Evolutionary conservation across 805 yeast genomes (phyloP).

Genomic region (Lipomyces anomalus): DNA sequence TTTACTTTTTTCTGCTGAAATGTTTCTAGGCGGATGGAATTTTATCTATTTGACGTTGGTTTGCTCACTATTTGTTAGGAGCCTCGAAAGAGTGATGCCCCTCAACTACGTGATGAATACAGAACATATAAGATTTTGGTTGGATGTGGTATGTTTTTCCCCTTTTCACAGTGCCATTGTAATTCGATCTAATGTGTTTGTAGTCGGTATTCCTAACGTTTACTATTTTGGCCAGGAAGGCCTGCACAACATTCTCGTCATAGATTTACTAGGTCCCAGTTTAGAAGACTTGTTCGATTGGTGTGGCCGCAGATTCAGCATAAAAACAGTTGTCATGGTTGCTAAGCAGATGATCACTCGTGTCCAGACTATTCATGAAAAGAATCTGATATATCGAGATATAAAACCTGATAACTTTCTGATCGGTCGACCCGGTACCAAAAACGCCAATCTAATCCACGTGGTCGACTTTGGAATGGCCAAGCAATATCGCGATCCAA

Average conservation of each 20-base stretch:
- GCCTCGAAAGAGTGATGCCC: slow-evolving; percentile 95
- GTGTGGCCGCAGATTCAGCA: slow-evolving; percentile 87
- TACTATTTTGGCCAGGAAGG: slow-evolving; percentile 99
- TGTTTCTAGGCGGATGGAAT: neutral
- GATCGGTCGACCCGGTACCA: slow-evolving; percentile 81
- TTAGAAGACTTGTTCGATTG: slow-evolving; percentile 95
- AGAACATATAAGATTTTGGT: slow-evolving; percentile 85
- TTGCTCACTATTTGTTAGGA: slow-evolving; percentile 32
- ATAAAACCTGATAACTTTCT: slow-evolving; percentile 96
- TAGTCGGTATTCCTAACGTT: slow-evolving; percentile 85
- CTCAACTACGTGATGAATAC: slow-evolving; percentile 94
- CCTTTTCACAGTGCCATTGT: neutral
- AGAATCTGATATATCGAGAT: slow-evolving; percentile 89
- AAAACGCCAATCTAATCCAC: slow-evolving; percentile 79
- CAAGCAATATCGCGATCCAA: slow-evolving; percentile 93
- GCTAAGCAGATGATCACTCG: slow-evolving; percentile 87
- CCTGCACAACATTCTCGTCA: slow-evolving; percentile 87
- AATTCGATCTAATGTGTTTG: neutral
- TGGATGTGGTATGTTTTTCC: slow-evolving; percentile 42
- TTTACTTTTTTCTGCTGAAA: neutral
- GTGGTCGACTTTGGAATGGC: slow-evolving; percentile 99
- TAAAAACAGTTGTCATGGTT: slow-evolving; percentile 86
- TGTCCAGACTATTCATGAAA: slow-evolving; percentile 80
- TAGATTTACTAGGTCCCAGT: slow-evolving; percentile 92
- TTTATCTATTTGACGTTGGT: neutral